Base-by-base conservation (phyloP, 148 eudicot species). In the Chenopodium album region DNA sequence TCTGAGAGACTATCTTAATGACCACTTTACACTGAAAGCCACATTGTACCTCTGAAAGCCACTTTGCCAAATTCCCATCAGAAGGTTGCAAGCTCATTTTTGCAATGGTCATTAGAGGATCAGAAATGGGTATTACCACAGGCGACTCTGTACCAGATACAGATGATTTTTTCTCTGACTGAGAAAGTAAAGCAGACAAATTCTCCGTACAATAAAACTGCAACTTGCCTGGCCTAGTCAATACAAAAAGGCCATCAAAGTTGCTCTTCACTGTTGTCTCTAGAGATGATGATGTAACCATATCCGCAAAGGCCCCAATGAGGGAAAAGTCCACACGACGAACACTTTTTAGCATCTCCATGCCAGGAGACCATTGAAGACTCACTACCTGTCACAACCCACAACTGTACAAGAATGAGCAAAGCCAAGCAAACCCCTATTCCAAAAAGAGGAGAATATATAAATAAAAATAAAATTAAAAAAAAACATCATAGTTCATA, bases 301-400 rank as follows among this genome's bases (percentile, higher is more conserved):
- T 90, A 81, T 93, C 94, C 44, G 95, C 91, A 86, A 92, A 93
- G 50, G 92, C 87, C 65, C 94, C 90, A 72, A 64, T 46, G 52
- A 93, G 89, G 19, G 91, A 77, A 65, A 93, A 85, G 78, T 90
- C 95, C 76, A 82, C 86, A 84, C 97, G 97, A 68, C 86, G 85
- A 69, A 83, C 85, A 82, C 89, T 88, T 81, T 81, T 90, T 80
- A 92, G 70, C 65, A 84, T 78, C 79, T 93, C 91, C 89, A 90
- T 84, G 77, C 92, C 91, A 67, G 90, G 79, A 76, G 91, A 90
- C 97, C 97, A 93, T 76, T 90, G 91, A 81, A 93, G 89, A 84
- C 81, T 88, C 87, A 93, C 90, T 64, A 93, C 84, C 88, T 86
- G 80, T 68, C 80, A 78, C 63, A 81, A 71, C 14, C 54, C 78